Evolutionary conservation across 192 early-diverging fungal species (phyloP), one percentile per base, ranked within the genome.

Genomic region (Coemansia sp.): DNA sequence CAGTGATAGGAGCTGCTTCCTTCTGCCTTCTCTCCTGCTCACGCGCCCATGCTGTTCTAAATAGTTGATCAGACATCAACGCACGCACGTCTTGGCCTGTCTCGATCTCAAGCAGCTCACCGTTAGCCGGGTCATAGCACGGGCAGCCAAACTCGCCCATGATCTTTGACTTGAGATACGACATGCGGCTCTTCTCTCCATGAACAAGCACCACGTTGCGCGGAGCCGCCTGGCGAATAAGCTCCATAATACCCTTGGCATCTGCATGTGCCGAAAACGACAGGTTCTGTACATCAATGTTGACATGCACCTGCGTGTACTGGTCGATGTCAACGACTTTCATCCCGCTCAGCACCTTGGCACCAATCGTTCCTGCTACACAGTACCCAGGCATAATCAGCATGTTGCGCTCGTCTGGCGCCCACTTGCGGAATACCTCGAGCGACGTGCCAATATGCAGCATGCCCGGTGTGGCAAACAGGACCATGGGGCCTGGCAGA

Each of bases 391-490:
- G 96, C 84, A 99, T 85, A 51, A 99, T 95, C 25, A 96, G 80
- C 91, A 94, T 97, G 52, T 99, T 99, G 52, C 86, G 83, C 4
- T 90, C 88, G 61, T 93, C 81, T 0, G 81, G 82, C 34, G 91
- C 92, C 93, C 94, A 97, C 65, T 95, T 96, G 52, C 88, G 89
- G 66, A 99, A 97, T 2, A 96, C 85, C 34, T 89, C 85, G n/a
- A 99, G 78, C 0, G 91, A 93, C 7, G 87, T 95, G 17, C 96
- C 96, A 24, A 87, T 84, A 64, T 99, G 91, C n/a, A 99, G 78
- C 96, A 99, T 99, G 9, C 96, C 96, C 2, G 96, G 96, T 0
- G 92, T 89, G 2, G 96, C 93, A 83, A 99, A 97, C 20, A 96
- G 63, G 6, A 99, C 94, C 87, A 93, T 91, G 0, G 93, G 86